phyloP scores from a whole-genome alignment of 495 filamentous ascomycete genomes.

The Daldinia grandis region DNA sequence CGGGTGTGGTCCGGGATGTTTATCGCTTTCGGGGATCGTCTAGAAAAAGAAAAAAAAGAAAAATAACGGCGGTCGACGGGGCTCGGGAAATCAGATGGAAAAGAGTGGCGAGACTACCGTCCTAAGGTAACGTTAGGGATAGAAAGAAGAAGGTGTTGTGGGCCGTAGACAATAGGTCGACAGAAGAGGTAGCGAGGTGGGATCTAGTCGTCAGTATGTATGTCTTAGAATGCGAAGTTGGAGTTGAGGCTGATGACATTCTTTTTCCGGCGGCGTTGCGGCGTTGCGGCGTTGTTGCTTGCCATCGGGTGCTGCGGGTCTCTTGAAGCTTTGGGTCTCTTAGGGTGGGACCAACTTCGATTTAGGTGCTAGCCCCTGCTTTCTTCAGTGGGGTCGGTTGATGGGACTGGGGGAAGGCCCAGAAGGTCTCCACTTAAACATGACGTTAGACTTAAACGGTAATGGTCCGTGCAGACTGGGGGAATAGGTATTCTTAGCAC shows the following conservation, averaged over 20 bases:
- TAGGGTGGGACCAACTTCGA: constrained; percentile 19
- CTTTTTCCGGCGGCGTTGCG: constrained; percentile 12
- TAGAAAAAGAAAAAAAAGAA: neutral
- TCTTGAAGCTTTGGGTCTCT: constrained; percentile 30
- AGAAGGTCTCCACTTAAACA: constrained; percentile 11
- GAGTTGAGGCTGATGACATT: constrained; percentile 41
- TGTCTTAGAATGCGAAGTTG: constrained; percentile 42
- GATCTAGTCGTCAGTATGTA: constrained; percentile 34
- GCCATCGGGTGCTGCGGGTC: constrained; percentile 33
- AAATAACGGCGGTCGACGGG: constrained; percentile 5
- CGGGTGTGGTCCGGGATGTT: constrained; percentile 18
- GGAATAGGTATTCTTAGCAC: neutral
- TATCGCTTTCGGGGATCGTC: constrained; percentile 16
- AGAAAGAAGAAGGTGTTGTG: constrained; percentile 10
- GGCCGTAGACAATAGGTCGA: constrained; percentile 8
- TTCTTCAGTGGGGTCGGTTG: constrained; percentile 22
- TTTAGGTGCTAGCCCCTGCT: constrained; percentile 39
- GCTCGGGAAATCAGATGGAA: constrained; percentile 13
- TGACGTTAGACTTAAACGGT: constrained; percentile 20
- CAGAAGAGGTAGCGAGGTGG: constrained; percentile 9
- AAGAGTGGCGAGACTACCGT: constrained; percentile 24
- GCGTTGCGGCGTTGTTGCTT: neutral
- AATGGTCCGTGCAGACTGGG: constrained; percentile 10
- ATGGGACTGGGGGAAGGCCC: constrained; percentile 2
- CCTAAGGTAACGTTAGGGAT: neutral